Percentiles rank a stretch among this genome's conserved stretches.
Conservation (phyloP, 139 green algal genomes). For the Picochlorum sp. region DNA sequence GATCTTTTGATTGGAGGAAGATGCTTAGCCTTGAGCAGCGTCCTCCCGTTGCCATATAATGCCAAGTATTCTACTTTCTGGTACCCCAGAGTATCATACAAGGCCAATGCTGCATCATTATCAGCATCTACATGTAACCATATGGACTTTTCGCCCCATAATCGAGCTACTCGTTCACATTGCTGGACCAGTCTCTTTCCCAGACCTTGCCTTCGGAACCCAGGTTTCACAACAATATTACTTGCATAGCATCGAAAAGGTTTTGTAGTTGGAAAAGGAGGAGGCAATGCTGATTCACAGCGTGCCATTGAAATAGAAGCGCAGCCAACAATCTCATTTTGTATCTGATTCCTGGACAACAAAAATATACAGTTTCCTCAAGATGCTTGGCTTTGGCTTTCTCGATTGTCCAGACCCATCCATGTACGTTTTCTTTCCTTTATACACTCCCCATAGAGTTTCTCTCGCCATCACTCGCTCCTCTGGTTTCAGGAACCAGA, state of each 20-base stretch:
- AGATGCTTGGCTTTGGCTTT: not conserved
- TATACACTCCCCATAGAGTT: not conserved
- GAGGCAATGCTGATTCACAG: slow-evolving; percentile 51
- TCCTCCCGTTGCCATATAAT: not conserved
- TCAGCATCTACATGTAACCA: slow-evolving; percentile 50
- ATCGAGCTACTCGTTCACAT: slow-evolving; percentile 41
- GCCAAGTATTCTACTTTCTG: slow-evolving; percentile 9
- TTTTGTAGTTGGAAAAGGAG: slow-evolving; percentile 51
- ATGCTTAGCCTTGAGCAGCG: not conserved
- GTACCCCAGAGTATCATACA: slow-evolving; percentile 45
- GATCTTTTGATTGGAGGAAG: too few relatives aligned
- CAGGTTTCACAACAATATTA: slow-evolving; percentile 56
- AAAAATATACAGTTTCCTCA: slow-evolving; percentile 6
- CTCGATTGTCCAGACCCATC: not conserved
- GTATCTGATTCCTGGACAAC: slow-evolving; percentile 5
- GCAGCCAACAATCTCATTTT: slow-evolving; percentile 15
- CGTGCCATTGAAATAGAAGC: slow-evolving; percentile 30
- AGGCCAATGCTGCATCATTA: slow-evolving; percentile 31
- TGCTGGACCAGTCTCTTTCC: slow-evolving; percentile 33
- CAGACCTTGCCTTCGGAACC: slow-evolving; percentile 35
- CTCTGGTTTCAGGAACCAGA: not conserved
- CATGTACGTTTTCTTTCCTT: not conserved
- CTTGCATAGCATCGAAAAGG: slow-evolving; percentile 48
- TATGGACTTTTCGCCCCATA: slow-evolving; percentile 34
- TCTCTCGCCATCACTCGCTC: not conserved